Conservation (phyloP, 2,329 filamentous ascomycete genomes). For the Fusarium solani-melongenae region DNA sequence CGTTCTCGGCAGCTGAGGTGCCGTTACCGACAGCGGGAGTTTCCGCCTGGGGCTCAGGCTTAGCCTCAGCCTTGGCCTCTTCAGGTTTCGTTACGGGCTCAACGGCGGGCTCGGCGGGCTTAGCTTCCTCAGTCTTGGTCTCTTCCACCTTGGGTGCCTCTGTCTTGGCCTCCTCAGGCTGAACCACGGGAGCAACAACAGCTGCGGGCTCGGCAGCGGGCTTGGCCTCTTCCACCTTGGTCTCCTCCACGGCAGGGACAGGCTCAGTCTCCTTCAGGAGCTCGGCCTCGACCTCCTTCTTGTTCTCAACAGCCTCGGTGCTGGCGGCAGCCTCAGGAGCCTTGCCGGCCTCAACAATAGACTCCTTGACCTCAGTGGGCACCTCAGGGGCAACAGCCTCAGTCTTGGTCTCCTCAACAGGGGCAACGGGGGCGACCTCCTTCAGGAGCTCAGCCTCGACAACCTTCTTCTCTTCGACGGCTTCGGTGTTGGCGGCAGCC, state of each 20-base stretch:
- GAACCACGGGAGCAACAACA: neutral
- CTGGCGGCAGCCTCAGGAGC: constrained; percentile 78
- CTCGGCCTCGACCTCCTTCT: constrained; percentile 79
- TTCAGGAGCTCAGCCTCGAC: constrained; percentile 77
- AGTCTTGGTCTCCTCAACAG: constrained; percentile 54
- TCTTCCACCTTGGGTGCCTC: neutral
- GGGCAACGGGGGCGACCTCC: constrained; percentile 64
- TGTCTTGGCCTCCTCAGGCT: neutral
- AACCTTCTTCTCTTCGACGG: constrained; percentile 76
- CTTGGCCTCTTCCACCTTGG: constrained; percentile 64
- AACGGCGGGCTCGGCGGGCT: constrained; percentile 1
- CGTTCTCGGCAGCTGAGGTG: constrained; percentile 32
- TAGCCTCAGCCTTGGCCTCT: constrained; percentile 12
- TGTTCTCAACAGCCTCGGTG: constrained; percentile 76
- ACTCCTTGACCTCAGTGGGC: constrained; percentile 67
- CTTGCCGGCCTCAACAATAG: constrained; percentile 66
- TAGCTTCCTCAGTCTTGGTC: neutral
- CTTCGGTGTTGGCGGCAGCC: constrained; percentile 72
- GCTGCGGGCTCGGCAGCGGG: neutral
- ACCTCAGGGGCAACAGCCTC: constrained; percentile 60
- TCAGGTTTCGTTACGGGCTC: constrained; percentile 14
- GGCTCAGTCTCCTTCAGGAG: constrained; percentile 72
- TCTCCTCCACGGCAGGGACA: constrained; percentile 61
- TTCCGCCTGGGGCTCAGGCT: constrained; percentile 28
- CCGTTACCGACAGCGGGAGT: constrained; percentile 35